Evolutionary conservation across 2,329 filamentous ascomycete genomes (phyloP), one percentile per base, ranked within the genome.

Genomic region (Teratosphaeriaceae sp.): DNA sequence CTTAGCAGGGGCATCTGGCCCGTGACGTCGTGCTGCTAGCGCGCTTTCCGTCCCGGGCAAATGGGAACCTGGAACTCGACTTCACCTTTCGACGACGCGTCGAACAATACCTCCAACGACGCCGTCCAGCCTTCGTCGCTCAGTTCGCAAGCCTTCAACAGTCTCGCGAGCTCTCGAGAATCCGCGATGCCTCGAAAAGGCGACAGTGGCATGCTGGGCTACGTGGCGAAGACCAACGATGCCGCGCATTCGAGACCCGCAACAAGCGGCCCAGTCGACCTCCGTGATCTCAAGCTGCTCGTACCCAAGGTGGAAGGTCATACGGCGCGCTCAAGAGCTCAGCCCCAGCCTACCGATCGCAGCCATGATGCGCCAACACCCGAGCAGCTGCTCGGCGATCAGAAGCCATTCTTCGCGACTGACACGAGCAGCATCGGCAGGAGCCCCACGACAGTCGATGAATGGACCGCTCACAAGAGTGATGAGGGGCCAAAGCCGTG

Each of bases 371-470:
- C n/a, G n/a, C n/a, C n/a, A n/a, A n/a, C n/a, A n/a, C n/a, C n/a
- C n/a, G n/a, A n/a, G n/a, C n/a, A n/a, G n/a, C n/a, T n/a, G n/a
- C n/a, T n/a, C n/a, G 27, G 16, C 12, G 36, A 24, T 6, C 31
- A n/a, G 20, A 29, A 24, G 15, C 13, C 61, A 47, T 38, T 31
- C 1, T 66, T 60, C 37, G 65, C 60, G 38, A 68, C 65, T 45
- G 64, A 68, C 45, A 58, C 57, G 20, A 62, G 59, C 30, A 63
- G 60, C 39, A 51, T 65, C 21, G 64, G 64, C 35, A 63, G 58
- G 4, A 65, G 62, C 19, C 48, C 57, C 1, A 50, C 58, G 31
- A 38, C 36, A 13, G n/a, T n/a, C n/a, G 44, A 44, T 31, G 22
- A 31, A 7, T 26, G 35, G 16, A 9, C 3, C 7, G n/a, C 34